A percentile compares a stretch with the other conserved stretches of the same genome.
Evolutionary conservation across 192 early-diverging fungal species (phyloP).

Genomic region (Pilaira anomala): DNA sequence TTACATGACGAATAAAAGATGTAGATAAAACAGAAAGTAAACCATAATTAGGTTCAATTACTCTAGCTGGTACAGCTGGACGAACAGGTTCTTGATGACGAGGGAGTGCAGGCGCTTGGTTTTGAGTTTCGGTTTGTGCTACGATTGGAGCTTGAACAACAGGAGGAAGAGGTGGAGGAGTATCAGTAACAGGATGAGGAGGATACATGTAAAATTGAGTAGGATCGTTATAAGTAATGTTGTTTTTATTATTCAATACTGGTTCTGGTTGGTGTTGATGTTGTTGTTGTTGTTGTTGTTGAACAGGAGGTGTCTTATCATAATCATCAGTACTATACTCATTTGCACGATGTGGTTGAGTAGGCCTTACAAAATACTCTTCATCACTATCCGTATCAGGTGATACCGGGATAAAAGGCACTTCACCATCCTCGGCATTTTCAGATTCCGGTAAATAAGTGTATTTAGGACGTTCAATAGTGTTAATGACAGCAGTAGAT

Average conservation of each 20-base stretch:
- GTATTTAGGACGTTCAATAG: slow-evolving; percentile 6
- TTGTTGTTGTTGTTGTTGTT: not conserved
- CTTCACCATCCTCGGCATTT: not conserved
- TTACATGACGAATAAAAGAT: slow-evolving; percentile 12
- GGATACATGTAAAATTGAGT: not conserved
- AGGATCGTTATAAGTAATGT: not conserved
- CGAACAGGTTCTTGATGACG: not conserved
- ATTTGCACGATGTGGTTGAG: not conserved
- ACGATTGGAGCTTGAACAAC: not conserved
- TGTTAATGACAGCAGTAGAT: not conserved
- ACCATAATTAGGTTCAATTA: slow-evolving; percentile 14
- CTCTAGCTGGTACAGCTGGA: not conserved
- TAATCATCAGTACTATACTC: not conserved
- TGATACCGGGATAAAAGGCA: slow-evolving; percentile 10
- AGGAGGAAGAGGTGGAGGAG: not conserved
- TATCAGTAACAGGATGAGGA: not conserved
- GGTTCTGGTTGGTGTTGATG: not conserved
- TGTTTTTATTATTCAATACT: not conserved
- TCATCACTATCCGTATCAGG: slow-evolving; percentile 13
- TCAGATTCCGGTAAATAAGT: not conserved
- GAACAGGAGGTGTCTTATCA: not conserved
- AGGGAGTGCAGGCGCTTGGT: not conserved
- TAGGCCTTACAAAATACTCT: slow-evolving; percentile 2
- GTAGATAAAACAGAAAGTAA: slow-evolving; percentile 21
- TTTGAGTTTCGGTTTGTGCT: not conserved